Percentiles rank a stretch among this genome's conserved stretches.
Evolutionary conservation across 1,139 yeast species (phyloP).

Genomic region (Yarrowia galli): DNA sequence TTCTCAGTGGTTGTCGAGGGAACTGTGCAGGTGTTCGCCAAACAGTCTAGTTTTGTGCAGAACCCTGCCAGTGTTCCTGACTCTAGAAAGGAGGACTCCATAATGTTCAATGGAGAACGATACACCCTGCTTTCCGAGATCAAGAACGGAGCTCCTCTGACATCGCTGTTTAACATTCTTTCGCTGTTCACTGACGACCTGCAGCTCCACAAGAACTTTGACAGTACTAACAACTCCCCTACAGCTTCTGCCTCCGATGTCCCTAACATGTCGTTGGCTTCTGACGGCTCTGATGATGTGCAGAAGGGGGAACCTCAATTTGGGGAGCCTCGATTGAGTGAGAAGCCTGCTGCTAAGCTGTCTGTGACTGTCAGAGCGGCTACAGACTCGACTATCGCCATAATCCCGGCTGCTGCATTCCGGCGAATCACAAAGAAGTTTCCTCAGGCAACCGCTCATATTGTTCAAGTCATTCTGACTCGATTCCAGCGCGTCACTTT

Average conservation of each 20-base stretch:
- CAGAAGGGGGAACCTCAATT: conserved; percentile 34
- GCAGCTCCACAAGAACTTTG: conserved; percentile 41
- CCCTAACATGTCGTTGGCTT: conserved; percentile 38
- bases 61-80: conserved; percentile 38
- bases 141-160: conserved; percentile 81
- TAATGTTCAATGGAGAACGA: conserved; percentile 59
- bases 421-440: conserved; percentile 72
- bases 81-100: conserved; percentile 54
- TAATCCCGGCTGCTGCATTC: conserved; percentile 87
- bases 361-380: conserved; percentile 65
- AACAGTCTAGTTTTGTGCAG: conserved; percentile 48
- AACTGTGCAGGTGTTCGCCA: conserved; percentile 77
- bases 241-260: conserved; percentile 35
- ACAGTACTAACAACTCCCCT: conserved; percentile 13
- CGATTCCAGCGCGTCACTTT: conserved; percentile 89
- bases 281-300: conserved; percentile 36
- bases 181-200: conserved; percentile 65
- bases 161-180: conserved; percentile 80
- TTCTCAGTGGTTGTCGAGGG: conserved; percentile 97
- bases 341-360: conserved; percentile 50
- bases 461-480: conserved; percentile 89
- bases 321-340: conserved; percentile 21
- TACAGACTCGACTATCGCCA: conserved; percentile 81
- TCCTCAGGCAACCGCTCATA: conserved; percentile 92
- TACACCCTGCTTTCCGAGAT: conserved; percentile 85